Conservation (phyloP, 2,329 filamentous ascomycete species). For the Botrytis pseudocinerea region DNA sequence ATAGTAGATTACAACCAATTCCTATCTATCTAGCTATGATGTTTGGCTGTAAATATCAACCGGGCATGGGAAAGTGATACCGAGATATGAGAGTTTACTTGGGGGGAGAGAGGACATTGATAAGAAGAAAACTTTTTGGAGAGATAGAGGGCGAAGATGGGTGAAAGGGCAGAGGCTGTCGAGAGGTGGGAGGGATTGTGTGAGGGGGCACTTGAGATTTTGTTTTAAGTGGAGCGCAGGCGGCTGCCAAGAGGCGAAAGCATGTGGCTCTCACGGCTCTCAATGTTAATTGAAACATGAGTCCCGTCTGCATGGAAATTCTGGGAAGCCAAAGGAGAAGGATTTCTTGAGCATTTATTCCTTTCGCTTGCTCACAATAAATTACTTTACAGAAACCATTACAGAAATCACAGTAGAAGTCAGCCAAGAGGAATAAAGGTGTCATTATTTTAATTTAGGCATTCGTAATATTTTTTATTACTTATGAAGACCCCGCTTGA, state of each 20-base stretch:
- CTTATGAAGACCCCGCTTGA: slow-evolving; percentile 21
- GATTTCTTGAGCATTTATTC: not conserved
- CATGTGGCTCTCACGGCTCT: not conserved
- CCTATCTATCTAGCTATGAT: slow-evolving; percentile 61
- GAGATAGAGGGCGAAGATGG: slow-evolving; percentile 25
- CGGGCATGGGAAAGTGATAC: slow-evolving; percentile 48
- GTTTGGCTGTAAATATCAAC: slow-evolving; percentile 54
- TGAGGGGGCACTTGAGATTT: not conserved
- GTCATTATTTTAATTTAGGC: slow-evolving; percentile 15
- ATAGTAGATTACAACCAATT: slow-evolving; percentile 63
- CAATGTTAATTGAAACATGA: not conserved
- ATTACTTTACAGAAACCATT: not conserved
- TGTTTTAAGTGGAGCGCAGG: not conserved
- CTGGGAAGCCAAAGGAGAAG: not conserved
- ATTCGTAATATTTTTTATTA: slow-evolving; percentile 24
- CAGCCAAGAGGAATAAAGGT: not conserved
- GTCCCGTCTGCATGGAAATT: not conserved
- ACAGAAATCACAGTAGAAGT: not conserved
- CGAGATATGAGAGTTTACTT: slow-evolving; percentile 55
- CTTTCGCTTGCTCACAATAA: not conserved
- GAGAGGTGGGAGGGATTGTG: not conserved
- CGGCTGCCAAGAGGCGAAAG: not conserved
- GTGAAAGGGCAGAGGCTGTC: not conserved
- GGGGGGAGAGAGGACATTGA: slow-evolving; percentile 58
- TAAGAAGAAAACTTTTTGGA: slow-evolving; percentile 49